Conservation (phyloP, 2,329 filamentous ascomycete genomes). For the Fusarium verticillioides region DNA sequence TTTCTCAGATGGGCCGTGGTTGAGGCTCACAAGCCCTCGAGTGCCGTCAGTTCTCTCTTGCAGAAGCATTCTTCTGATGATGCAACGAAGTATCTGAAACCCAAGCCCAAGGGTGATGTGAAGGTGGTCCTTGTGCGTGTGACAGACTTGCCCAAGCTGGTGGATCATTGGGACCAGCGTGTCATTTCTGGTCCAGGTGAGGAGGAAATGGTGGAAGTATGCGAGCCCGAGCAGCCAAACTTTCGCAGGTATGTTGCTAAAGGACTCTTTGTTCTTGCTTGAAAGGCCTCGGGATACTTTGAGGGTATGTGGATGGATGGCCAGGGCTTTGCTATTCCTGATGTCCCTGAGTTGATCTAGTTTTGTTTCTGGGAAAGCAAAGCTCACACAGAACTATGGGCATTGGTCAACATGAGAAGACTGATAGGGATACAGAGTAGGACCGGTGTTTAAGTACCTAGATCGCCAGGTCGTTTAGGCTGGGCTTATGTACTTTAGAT, state of each 20-base stretch:
- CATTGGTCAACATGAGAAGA: neutral
- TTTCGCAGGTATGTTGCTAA: neutral
- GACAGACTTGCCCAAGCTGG: neutral
- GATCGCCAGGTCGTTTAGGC: neutral
- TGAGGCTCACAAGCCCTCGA: neutral
- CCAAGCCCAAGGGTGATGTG: neutral
- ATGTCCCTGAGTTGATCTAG: neutral
- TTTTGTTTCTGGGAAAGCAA: too few species aligned
- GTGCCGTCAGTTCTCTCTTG: neutral
- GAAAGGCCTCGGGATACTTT: neutral
- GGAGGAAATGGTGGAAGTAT: neutral
- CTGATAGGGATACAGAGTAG: neutral
- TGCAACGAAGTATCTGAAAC: fast-evolving
- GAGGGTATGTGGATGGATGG: neutral
- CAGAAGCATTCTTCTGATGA: neutral
- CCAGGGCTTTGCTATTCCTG: neutral
- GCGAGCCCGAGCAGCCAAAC: neutral
- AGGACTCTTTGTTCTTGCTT: neutral
- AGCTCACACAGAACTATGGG: too few species aligned
- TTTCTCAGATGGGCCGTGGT: neutral
- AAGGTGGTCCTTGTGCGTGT: neutral
- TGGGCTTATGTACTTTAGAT: too few species aligned
- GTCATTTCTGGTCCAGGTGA: neutral
- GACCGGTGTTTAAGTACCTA: fast-evolving
- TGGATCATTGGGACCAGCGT: neutral